Conservation (phyloP, 2,329 filamentous ascomycete genomes). For the Ustulina deusta region DNA sequence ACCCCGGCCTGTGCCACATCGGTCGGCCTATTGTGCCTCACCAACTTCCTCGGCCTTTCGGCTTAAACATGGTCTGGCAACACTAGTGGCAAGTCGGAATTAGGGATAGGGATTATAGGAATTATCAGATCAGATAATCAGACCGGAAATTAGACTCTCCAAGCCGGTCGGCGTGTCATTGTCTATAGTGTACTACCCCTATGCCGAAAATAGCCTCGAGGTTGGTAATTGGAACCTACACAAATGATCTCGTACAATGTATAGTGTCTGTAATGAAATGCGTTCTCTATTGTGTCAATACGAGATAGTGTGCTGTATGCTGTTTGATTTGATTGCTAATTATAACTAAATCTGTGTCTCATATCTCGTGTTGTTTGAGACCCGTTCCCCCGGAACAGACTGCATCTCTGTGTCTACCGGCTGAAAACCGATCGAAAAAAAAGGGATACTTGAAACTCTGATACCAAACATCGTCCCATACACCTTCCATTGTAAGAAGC, state of each 20-base stretch:
- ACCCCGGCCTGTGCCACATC: slow-evolving; percentile 9
- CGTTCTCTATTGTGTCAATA: not conserved
- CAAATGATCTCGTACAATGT: no score
- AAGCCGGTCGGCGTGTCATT: slow-evolving; percentile 5
- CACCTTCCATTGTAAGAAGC: slow-evolving; percentile 11
- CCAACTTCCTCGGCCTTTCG: slow-evolving; percentile 29
- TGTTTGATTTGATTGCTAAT: slow-evolving; percentile 13
- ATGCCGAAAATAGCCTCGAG: no score
- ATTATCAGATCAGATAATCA: slow-evolving; percentile 32
- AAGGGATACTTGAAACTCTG: not conserved
- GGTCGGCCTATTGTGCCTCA: slow-evolving; percentile 20
- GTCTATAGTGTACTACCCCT: no score
- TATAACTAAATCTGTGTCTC: slow-evolving; percentile 16
- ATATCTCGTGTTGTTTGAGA: not conserved
- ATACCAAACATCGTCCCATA: not conserved
- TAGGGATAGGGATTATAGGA: slow-evolving; percentile 8
- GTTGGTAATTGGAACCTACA: not conserved
- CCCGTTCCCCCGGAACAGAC: not conserved
- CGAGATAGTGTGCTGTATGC: not conserved
- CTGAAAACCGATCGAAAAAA: slow-evolving; percentile 7
- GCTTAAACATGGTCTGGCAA: slow-evolving; percentile 8
- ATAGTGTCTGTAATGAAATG: no score
- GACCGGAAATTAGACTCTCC: slow-evolving; percentile 3
- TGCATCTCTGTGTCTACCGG: not conserved
- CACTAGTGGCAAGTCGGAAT: slow-evolving; percentile 2